Conservation (phyloP, 768 basidiomycete genomes). For the Agrocybe praecox region DNA sequence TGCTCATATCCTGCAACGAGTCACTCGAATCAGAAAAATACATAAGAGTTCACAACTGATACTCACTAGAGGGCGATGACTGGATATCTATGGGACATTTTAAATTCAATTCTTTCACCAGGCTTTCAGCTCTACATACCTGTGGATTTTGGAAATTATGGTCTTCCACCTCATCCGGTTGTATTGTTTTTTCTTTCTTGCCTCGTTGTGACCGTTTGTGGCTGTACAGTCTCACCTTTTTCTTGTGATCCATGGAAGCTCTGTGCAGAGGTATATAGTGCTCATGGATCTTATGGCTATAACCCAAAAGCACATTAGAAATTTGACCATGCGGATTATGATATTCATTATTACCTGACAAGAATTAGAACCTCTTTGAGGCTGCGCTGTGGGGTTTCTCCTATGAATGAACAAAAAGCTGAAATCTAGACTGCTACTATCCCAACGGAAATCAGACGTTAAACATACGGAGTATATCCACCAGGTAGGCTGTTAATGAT, state of each 20-base stretch:
- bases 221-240: conserved; percentile 14
- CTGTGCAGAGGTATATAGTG: conserved; percentile 30
- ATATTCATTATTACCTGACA: conserved; percentile 27
- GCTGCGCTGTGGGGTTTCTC: conserved; percentile 23
- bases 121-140: background rate
- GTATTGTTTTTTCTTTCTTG: conserved; percentile 2
- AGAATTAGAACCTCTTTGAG: conserved; percentile 26
- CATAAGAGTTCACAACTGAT: background rate
- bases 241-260: conserved; percentile 23
- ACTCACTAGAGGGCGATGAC: conserved; percentile 13
- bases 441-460: background rate
- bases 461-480: background rate
- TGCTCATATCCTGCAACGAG: too few relatives aligned
- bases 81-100: conserved; percentile 10
- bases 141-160: conserved; percentile 21
- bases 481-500: conserved; percentile 3
- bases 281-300: conserved; percentile 33
- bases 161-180: conserved; percentile 3
- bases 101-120: too few relatives aligned
- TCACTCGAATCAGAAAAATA: too few relatives aligned
- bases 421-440: conserved; percentile 8
- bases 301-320: background rate
- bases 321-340: too few relatives aligned
- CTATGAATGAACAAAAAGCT: conserved; percentile 2
- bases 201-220: conserved; percentile 3